Conservation (phyloP, 225 moss, liverwort and hornwort genomes). For the Antitrichia curtipendula region DNA sequence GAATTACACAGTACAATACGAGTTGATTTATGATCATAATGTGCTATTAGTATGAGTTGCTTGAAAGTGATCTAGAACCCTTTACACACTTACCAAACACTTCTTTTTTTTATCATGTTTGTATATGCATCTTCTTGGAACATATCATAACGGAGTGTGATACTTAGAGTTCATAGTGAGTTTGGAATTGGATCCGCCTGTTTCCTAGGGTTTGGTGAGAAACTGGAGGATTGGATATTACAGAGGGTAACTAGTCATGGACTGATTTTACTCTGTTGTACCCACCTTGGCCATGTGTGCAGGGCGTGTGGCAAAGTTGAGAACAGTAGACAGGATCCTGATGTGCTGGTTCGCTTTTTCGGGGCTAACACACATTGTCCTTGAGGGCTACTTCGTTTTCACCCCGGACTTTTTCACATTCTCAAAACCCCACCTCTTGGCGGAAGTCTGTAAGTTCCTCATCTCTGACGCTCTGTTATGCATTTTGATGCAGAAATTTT, state of each 20-base stretch:
- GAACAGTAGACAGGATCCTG: constrained; percentile 50
- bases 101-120: background rate
- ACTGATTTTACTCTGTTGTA: background rate
- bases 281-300: background rate
- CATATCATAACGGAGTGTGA: background rate
- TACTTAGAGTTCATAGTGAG: background rate
- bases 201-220: background rate
- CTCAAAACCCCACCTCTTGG: constrained; percentile 44
- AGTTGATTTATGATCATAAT: background rate
- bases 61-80: background rate
- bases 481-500: background rate
- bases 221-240: background rate
- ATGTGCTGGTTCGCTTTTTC: constrained; percentile 90
- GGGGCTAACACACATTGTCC: constrained; percentile 64
- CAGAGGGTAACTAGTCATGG: background rate
- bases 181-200: background rate
- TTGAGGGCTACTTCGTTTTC: constrained; percentile 93
- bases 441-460: constrained; percentile 68
- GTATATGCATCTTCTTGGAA: background rate
- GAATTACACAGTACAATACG: background rate
- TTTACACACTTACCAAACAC: background rate
- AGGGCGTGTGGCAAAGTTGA: constrained; percentile 34
- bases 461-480: background rate
- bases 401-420: constrained; percentile 64
- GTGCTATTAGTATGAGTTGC: background rate